Base-by-base conservation (phyloP, 768 basidiomycete genomes). In the Baorangia bicolor region DNA sequence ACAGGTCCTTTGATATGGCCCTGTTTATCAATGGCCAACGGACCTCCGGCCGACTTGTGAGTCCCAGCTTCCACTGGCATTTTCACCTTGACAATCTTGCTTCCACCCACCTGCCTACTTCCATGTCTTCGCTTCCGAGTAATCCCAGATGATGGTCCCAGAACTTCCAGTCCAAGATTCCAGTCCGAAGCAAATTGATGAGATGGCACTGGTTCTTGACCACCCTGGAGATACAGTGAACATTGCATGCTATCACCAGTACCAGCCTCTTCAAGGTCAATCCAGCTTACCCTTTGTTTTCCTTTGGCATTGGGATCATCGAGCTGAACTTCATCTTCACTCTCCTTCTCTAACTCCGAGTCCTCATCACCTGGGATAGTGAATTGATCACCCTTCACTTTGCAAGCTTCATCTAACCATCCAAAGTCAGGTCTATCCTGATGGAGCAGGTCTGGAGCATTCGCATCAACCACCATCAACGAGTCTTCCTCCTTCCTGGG, bases 371-470 rank as follows among this genome's bases (percentile, higher is more conserved):
- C 61, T 41, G 54, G 37, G 18, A 61, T n/a, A 25, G 45, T 34
- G 42, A 72, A 38, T 20, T 39, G 60, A 49, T 70, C 69, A 12
- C 69, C 70, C 44, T 54, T 66, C 42, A 70, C 66, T 38, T 53
- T 33, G 30, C 68, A 70, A 18, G 69, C 62, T 28, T 68, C 59
- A 12, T 70, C 69, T 28, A 72, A 25, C 69, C 70, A 72, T 18
- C 48, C 50, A 35, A 66, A 40, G 27, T 67, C 61, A 7, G 44
- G 49, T 31, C 21, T 44, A 42, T 51, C 55, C 23, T 55, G 49
- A 34, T 42, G 41, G 9, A 70, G 47, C 12, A 35, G 33, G 34
- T 70, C 69, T 8, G 70, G 61, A 12, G 61, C 60, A 40, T 70
- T 66, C 18, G 56, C 30, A 33, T 72, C 69, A 35, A 70, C 60